These are phyloP conservation scores for Neurospora sp. DNA, from an alignment of 495 filamentous ascomycete genomes.

Conservation along the genomic window DNA sequence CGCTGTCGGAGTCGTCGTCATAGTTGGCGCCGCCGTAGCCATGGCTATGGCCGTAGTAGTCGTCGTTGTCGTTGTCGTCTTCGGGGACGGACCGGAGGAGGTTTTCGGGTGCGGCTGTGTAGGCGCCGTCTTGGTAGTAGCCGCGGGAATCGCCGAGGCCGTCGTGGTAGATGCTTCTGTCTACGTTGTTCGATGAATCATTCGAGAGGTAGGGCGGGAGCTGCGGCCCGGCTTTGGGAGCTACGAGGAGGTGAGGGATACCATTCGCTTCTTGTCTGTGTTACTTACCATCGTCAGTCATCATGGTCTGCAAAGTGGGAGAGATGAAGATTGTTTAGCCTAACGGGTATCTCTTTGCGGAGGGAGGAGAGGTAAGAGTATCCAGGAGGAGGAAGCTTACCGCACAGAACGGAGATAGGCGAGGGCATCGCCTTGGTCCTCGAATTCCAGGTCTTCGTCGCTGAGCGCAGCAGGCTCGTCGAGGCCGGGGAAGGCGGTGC, in stretches of 20 bases:
- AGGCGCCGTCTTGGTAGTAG: conserved; percentile 63
- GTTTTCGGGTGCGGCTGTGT: conserved; percentile 40
- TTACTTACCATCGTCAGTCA: conserved; percentile 34
- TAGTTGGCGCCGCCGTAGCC: conserved; percentile 3
- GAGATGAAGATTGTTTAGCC: conserved; percentile 20
- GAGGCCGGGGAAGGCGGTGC: conserved; percentile 65
- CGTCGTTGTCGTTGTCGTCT: conserved; percentile 1
- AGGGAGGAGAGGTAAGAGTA: conserved; percentile 4
- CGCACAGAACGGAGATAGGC: conserved; percentile 72
- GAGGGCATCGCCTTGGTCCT: conserved; percentile 52
- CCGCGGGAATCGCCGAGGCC: conserved; percentile 42
- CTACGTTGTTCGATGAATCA: conserved; percentile 19
- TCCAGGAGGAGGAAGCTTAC: conserved; percentile 39
- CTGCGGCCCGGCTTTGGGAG: conserved; percentile 39
- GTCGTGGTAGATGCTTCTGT: conserved; percentile 31
- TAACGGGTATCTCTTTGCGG: conserved; percentile 1
- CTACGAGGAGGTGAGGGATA: conserved; percentile 56
- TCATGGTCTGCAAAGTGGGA: conserved; percentile 12
- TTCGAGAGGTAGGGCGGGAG: conserved; percentile 20
- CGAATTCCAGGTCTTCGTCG: conserved; percentile 44
- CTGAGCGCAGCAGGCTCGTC: conserved; percentile 32
- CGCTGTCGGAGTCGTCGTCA: background rate
- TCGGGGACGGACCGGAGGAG: conserved; percentile 1
- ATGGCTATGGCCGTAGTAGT: conserved; percentile 1
- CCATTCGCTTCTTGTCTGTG: conserved; percentile 59